Percentiles rank a stretch among this genome's conserved stretches.
Evolutionary conservation across 345 rosid genomes (phyloP).

Genomic region (Reutealis trisperma): DNA sequence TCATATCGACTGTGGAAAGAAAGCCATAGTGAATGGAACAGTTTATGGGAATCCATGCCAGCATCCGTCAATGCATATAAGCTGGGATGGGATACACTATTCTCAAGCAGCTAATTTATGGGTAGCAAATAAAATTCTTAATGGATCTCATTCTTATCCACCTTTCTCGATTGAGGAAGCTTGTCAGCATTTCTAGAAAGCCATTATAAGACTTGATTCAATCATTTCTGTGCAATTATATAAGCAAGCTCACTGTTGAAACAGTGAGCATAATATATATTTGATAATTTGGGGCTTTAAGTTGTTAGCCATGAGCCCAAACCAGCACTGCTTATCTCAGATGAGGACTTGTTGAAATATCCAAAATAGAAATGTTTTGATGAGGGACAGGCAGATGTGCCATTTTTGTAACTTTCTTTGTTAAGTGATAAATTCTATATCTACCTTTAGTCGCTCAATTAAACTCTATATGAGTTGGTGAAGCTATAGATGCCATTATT

Average conservation of each 20-base stretch:
- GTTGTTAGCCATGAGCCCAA: background rate
- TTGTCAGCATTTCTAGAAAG: conserved; percentile 10
- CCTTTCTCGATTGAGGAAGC: conserved; percentile 22
- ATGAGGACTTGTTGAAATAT: no score
- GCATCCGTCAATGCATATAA: conserved; percentile 52
- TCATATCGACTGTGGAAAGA: conserved; percentile 66
- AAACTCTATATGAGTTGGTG: no score
- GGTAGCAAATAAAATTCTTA: conserved; percentile 18
- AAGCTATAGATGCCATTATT: no score
- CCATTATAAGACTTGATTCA: background rate
- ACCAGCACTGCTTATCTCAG: background rate
- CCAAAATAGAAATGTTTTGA: no score
- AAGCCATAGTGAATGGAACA: conserved; percentile 59
- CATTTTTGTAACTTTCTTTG: no score
- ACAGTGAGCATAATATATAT: background rate
- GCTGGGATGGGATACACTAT: conserved; percentile 88
- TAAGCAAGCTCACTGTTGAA: background rate
- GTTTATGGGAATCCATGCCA: conserved; percentile 61
- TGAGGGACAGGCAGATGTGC: no score
- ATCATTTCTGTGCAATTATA: background rate
- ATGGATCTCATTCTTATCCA: conserved; percentile 31
- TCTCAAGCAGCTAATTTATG: conserved; percentile 53
- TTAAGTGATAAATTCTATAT: no score
- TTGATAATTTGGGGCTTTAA: background rate
- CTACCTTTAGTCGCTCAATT: no score